phyloP scores from a whole-genome alignment of 2,329 filamentous ascomycete species.

The Fusarium sp. region DNA sequence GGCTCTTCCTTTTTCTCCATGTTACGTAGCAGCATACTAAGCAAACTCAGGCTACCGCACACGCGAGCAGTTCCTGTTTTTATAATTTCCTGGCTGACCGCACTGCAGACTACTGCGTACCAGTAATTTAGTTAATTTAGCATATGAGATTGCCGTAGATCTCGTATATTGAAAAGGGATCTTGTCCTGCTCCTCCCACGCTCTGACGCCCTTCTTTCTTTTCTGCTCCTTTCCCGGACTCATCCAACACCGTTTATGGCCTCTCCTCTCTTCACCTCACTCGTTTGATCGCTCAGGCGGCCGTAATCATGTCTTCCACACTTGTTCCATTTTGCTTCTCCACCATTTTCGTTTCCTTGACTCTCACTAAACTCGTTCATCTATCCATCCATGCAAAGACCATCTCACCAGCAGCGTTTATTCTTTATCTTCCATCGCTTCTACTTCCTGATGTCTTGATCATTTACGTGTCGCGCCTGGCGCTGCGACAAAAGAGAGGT shows the following conservation, averaged over 20 bases:
- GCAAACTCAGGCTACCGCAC: slow-evolving; percentile 13
- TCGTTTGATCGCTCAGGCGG: neutral
- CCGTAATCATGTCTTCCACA: slow-evolving; percentile 36
- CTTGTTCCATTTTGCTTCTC: slow-evolving; percentile 47
- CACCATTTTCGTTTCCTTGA: slow-evolving; percentile 45
- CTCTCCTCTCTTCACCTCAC: neutral
- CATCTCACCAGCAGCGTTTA: slow-evolving; percentile 41
- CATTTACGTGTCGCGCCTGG: slow-evolving; percentile 43
- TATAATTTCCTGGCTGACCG: neutral
- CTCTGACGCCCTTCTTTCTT: slow-evolving; percentile 9
- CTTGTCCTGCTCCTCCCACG: neutral
- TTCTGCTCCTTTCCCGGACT: slow-evolving; percentile 1
- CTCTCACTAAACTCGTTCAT: slow-evolving; percentile 46
- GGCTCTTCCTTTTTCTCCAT: slow-evolving; percentile 1
- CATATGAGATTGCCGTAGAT: slow-evolving; percentile 1
- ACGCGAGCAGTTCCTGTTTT: slow-evolving; percentile 44
- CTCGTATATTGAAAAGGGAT: neutral
- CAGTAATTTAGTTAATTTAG: slow-evolving; percentile 5
- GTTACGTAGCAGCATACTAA: slow-evolving; percentile 22
- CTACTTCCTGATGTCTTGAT: slow-evolving; percentile 44
- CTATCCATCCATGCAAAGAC: slow-evolving; percentile 45
- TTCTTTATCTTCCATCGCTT: slow-evolving; percentile 48
- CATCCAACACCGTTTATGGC: neutral
- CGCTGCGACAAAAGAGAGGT: slow-evolving; percentile 44
- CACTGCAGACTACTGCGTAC: too few relatives aligned